phyloP scores from a whole-genome alignment of 768 basidiomycete genomes.

The Sistotremastrum niveocremeum region DNA sequence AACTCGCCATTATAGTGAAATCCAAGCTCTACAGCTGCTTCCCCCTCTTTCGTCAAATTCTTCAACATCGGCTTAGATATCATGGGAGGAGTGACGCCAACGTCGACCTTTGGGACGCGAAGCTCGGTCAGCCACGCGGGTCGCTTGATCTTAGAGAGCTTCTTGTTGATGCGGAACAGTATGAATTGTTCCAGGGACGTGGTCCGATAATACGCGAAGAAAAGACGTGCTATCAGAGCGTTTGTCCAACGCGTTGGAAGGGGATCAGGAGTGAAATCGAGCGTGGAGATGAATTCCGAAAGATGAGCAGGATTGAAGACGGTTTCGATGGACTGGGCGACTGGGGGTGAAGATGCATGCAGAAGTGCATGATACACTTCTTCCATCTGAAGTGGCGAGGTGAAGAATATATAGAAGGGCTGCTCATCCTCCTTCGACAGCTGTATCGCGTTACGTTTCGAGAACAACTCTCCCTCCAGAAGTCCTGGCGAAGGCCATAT shows the following conservation, averaged over 20 bases:
- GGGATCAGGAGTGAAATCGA: constrained; percentile 90
- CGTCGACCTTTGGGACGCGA: constrained; percentile 76
- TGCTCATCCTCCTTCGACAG: constrained; percentile 25
- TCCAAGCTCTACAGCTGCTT: constrained; percentile 80
- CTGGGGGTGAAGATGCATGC: constrained; percentile 53
- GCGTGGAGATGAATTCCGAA: constrained; percentile 63
- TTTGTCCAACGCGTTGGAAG: constrained; percentile 98
- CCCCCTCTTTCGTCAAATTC: constrained; percentile 88
- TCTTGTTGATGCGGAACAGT: constrained; percentile 83
- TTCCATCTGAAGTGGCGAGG: constrained; percentile 85
- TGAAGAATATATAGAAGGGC: constrained; percentile 91
- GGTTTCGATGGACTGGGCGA: constrained; percentile 41
- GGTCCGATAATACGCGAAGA: constrained; percentile 86
- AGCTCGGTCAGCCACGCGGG: constrained; percentile 79
- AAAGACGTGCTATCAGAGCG: constrained; percentile 81
- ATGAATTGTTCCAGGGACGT: constrained; percentile 71
- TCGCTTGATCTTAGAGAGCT: constrained; percentile 81
- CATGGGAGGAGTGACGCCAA: constrained; percentile 73
- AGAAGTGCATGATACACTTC: constrained; percentile 87
- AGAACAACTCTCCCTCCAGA: constrained; percentile 80
- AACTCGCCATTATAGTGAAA: constrained; percentile 78
- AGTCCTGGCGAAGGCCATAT: constrained; percentile 61
- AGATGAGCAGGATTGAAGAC: constrained; percentile 73
- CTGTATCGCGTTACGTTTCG: constrained; percentile 73
- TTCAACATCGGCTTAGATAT: constrained; percentile 97